Conservation (phyloP, 2,329 filamentous ascomycete genomes). For the Aspergillus brunneoviolaceus region DNA sequence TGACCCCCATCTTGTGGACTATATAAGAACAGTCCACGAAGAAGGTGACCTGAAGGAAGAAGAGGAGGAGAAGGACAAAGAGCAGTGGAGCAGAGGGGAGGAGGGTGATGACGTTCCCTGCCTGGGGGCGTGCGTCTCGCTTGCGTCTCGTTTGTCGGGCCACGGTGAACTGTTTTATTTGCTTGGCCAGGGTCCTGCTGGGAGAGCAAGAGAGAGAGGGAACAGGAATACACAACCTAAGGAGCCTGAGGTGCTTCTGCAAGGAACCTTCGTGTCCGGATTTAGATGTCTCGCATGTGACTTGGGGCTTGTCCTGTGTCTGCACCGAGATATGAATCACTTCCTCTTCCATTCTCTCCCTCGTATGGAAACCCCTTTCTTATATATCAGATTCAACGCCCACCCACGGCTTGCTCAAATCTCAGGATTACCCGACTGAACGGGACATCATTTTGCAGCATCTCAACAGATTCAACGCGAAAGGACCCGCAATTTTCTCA, state of each 20-base stretch:
- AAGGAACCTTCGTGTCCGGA: not conserved
- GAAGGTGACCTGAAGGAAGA: not conserved
- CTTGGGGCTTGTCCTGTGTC: not conserved
- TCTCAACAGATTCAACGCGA: not conserved
- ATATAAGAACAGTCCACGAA: not conserved
- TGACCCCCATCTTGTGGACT: constrained; percentile 19
- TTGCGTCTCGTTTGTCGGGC: not conserved
- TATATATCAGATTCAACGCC: constrained; percentile 3
- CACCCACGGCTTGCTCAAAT: not conserved
- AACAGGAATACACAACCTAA: too few relatives aligned
- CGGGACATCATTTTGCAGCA: not conserved
- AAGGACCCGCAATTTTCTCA: not conserved
- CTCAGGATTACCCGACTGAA: not conserved
- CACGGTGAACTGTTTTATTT: not conserved
- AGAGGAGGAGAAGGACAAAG: not conserved
- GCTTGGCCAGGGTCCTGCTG: not conserved
- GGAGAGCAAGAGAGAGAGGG: not conserved
- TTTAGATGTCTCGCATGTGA: not conserved
- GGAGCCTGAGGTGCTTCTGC: not conserved
- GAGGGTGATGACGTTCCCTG: not conserved
- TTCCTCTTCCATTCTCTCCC: not conserved
- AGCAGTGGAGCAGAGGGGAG: not conserved
- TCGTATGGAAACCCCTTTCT: constrained; percentile 3
- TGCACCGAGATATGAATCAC: not conserved
- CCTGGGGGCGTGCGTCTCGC: not conserved